Evolutionary conservation across 768 basidiomycete species (phyloP).

Genomic region (Pulveroboletus sp.): DNA sequence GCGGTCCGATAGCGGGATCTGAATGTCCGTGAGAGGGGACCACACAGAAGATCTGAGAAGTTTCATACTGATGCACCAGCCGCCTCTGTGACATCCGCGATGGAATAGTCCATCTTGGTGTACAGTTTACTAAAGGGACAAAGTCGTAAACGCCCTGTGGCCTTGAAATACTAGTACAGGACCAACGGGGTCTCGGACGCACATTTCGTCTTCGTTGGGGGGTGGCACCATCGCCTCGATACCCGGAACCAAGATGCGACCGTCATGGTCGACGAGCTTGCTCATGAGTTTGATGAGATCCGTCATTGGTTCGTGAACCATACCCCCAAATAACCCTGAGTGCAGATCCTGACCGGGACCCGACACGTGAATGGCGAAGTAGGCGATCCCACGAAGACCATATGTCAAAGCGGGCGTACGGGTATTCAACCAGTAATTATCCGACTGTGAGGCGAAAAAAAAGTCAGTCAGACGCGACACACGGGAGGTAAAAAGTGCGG

Average conservation of each 20-base stretch:
- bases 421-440: slow-evolving; percentile 92
- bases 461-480: neutral
- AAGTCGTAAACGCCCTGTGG: neutral
- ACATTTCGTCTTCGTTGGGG: slow-evolving; percentile 71
- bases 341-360: slow-evolving; percentile 89
- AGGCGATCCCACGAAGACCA: slow-evolving; percentile 82
- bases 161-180: neutral
- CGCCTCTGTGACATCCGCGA: slow-evolving; percentile 68
- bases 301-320: slow-evolving; percentile 90
- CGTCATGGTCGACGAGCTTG: slow-evolving; percentile 73
- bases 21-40: neutral
- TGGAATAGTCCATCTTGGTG: slow-evolving; percentile 66
- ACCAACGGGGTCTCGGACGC: slow-evolving; percentile 19
- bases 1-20: slow-evolving; percentile 68
- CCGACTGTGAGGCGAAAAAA: slow-evolving; percentile 46
- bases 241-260: slow-evolving; percentile 86
- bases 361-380: slow-evolving; percentile 77
- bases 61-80: slow-evolving; percentile 56
- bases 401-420: slow-evolving; percentile 81
- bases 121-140: slow-evolving; percentile 53
- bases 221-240: slow-evolving; percentile 80
- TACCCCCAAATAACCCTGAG: slow-evolving; percentile 81
- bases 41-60: neutral
- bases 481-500: neutral
- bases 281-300: slow-evolving; percentile 82